These are phyloP conservation scores for Chytriomyces confervae DNA, from an alignment of 192 early-diverging fungal species.

Conservation along the genomic window DNA sequence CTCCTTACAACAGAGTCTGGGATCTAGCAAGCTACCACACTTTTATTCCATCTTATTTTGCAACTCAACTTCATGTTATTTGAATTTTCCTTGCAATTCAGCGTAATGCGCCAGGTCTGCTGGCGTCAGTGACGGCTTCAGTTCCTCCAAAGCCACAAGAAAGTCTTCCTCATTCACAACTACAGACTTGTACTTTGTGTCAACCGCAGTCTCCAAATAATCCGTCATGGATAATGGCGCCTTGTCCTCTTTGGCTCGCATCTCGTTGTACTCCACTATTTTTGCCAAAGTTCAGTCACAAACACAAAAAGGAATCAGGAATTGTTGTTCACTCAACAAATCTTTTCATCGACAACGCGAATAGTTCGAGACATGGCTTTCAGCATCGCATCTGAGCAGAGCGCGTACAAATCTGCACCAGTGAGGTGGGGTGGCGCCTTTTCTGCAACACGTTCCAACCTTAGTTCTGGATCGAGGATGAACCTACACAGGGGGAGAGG, in stretches of 20 bases:
- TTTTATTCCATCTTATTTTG: no score
- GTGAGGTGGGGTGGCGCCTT: slow-evolving; percentile 91
- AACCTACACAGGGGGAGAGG: slow-evolving; percentile 59
- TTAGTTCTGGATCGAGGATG: slow-evolving; percentile 78
- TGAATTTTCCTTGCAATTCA: slow-evolving; percentile 81
- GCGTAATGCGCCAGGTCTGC: slow-evolving; percentile 88
- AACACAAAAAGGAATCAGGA: slow-evolving; percentile 16
- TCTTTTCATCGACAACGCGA: slow-evolving; percentile 64
- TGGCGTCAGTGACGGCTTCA: slow-evolving; percentile 87
- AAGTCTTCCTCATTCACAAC: slow-evolving; percentile 86
- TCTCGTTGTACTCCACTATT: slow-evolving; percentile 21
- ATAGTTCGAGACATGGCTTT: slow-evolving; percentile 93
- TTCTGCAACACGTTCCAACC: slow-evolving; percentile 77
- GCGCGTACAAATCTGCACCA: slow-evolving; percentile 97
- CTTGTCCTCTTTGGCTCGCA: slow-evolving; percentile 44
- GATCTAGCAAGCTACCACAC: no score
- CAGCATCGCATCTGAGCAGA: slow-evolving; percentile 96
- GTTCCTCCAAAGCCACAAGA: slow-evolving; percentile 75
- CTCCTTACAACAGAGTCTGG: no score
- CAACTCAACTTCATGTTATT: slow-evolving; percentile 32
- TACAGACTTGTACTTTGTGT: slow-evolving; percentile 71
- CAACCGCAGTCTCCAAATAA: slow-evolving; percentile 84
- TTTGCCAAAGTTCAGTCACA: no score
- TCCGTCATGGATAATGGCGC: slow-evolving; percentile 74
- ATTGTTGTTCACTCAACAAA: slow-evolving; percentile 23